These are phyloP conservation scores for Septoria petroselini DNA, from an alignment of 2,329 filamentous ascomycete genomes.

Conservation along the genomic window DNA sequence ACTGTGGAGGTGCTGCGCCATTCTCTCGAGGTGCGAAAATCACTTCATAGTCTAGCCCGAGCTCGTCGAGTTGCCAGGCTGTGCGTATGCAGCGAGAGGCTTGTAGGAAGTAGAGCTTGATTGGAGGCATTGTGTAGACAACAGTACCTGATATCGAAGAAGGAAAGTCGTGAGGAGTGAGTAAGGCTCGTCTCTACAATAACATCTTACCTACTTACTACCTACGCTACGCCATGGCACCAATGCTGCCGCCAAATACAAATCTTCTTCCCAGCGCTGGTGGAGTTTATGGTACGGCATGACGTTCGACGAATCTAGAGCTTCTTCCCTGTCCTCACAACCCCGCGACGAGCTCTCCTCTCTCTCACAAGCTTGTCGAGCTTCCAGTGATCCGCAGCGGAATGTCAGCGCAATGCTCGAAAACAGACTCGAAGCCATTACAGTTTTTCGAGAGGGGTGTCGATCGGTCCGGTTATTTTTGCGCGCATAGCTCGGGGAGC, in stretches of 20 bases:
- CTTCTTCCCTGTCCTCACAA: background rate
- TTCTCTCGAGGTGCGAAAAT: slow-evolving; percentile 42
- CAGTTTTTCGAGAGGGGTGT: slow-evolving; percentile 5
- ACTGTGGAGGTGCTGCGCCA: slow-evolving; percentile 42
- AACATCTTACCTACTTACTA: too few relatives aligned
- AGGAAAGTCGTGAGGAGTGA: background rate
- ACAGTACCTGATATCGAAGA: background rate
- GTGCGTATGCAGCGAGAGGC: slow-evolving; percentile 46
- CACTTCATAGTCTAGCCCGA: slow-evolving; percentile 44
- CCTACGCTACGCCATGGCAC: background rate
- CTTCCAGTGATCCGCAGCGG: slow-evolving; percentile 6
- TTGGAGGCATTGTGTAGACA: slow-evolving; percentile 21
- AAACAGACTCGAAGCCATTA: slow-evolving; percentile 6
- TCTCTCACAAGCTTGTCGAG: too few relatives aligned
- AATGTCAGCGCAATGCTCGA: background rate
- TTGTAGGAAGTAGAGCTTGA: slow-evolving; percentile 50
- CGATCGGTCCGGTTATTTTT: too few relatives aligned
- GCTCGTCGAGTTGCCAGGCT: slow-evolving; percentile 49
- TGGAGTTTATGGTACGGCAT: background rate
- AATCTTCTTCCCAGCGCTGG: background rate
- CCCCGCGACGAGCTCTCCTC: slow-evolving; percentile 8
- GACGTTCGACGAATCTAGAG: background rate
- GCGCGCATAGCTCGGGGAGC: slow-evolving; percentile 2
- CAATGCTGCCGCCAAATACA: background rate
- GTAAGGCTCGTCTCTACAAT: too few relatives aligned